Evolutionary conservation across 1,284 basidiomycete genomes (phyloP).

Genomic region (Tetrapyrgos nigripes): DNA sequence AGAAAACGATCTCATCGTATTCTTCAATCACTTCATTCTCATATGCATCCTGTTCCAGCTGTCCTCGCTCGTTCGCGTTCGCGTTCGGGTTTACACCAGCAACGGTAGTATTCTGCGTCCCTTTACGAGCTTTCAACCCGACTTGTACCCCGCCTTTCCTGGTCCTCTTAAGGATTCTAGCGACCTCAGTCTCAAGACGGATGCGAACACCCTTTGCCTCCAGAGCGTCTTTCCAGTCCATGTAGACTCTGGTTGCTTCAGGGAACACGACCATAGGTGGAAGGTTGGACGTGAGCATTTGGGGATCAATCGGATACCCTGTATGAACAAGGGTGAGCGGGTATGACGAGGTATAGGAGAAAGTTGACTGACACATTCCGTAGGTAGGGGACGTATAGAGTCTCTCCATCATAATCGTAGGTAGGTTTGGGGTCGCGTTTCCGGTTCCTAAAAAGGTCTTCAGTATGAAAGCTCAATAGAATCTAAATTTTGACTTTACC

Average conservation of each 20-base stretch:
- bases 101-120: not conserved
- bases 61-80: not conserved
- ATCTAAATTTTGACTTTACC: conserved; percentile 1
- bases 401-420: conserved; percentile 22
- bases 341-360: conserved; percentile 1
- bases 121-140: not conserved
- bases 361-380: conserved; percentile 20
- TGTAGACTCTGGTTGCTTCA: conserved; percentile 17
- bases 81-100: not conserved
- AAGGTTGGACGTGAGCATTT: conserved; percentile 18
- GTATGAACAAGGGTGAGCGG: not conserved
- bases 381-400: conserved; percentile 22
- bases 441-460: conserved; percentile 12
- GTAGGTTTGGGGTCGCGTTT: conserved; percentile 23
- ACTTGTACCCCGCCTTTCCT: conserved; percentile 13
- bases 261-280: conserved; percentile 24
- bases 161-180: conserved; percentile 13
- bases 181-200: conserved; percentile 15
- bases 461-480: too few species aligned
- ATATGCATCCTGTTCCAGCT: not conserved
- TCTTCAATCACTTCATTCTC: conserved; percentile 32
- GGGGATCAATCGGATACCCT: conserved; percentile 20
- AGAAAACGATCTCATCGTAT: conserved; percentile 56
- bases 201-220: conserved; percentile 15
- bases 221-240: conserved; percentile 14